Conservation (phyloP, 2,329 filamentous ascomycete species). For the Colletotrichum falcatum region DNA sequence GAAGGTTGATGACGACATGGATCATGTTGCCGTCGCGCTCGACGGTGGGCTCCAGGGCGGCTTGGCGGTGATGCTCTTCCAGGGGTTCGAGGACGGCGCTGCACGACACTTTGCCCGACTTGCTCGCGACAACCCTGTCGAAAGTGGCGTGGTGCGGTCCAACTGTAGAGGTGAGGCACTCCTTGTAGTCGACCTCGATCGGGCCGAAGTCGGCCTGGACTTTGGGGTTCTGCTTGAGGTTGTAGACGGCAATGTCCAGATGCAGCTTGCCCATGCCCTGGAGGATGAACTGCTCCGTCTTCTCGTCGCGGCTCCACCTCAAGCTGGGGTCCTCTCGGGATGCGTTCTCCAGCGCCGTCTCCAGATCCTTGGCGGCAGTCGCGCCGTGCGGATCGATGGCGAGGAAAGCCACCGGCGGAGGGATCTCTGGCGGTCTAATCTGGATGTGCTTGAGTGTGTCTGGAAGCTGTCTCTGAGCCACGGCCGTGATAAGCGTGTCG, state of each 20-base stretch:
- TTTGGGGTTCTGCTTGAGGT: slow-evolving; percentile 89
- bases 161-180: slow-evolving; percentile 75
- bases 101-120: slow-evolving; percentile 81
- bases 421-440: slow-evolving; percentile 87
- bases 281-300: slow-evolving; percentile 91
- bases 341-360: slow-evolving; percentile 80
- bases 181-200: slow-evolving; percentile 96
- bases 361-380: slow-evolving; percentile 82
- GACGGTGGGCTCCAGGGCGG: slow-evolving; percentile 56
- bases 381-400: slow-evolving; percentile 85
- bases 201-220: slow-evolving; percentile 87
- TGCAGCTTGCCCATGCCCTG: slow-evolving; percentile 98
- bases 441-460: slow-evolving; percentile 80
- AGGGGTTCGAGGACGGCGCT: slow-evolving; percentile 75
- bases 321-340: slow-evolving; percentile 94
- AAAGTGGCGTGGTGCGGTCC: slow-evolving; percentile 71
- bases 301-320: slow-evolving; percentile 84
- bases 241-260: slow-evolving; percentile 90
- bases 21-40: slow-evolving; percentile 78
- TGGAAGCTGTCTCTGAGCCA: slow-evolving; percentile 71
- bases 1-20: slow-evolving; percentile 66
- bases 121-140: slow-evolving; percentile 84
- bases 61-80: slow-evolving; percentile 52
- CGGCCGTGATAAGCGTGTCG: slow-evolving; percentile 86
- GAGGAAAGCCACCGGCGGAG: slow-evolving; percentile 96